Base-by-base conservation (phyloP, 176 grass and related monocot species). In the Triticum turgidum region DNA sequence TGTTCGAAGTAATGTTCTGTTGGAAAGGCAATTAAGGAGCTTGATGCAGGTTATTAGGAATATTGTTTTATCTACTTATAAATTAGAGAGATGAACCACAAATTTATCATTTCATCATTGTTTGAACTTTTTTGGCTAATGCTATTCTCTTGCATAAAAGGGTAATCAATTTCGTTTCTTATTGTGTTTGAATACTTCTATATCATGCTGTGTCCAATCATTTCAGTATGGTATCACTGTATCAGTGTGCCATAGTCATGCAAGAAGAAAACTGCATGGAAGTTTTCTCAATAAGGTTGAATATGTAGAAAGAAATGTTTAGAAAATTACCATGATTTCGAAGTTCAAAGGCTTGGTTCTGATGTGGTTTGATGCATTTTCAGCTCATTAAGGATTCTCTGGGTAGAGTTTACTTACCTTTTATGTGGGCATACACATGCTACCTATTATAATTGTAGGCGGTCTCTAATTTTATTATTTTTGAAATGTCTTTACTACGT, bases 21-120 rank as follows among this genome's bases (percentile, higher is more conserved):
- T 77, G 70, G 83, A 64, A 85, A 81, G 59, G 88, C 59, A 62
- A 62, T 11, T 82, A 89, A 51, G 88, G 21, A 82, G 41, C 41
- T 11, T 44, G 44, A 80, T 45, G 77, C 1, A 63, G 83, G 27
- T 61, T 22, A 76, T 49, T 34, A 73, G 66, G 87, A 74, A 73
- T 85, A 32, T 65, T 65, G 33, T 70, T 11, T 54, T 56, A 15
- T 59, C 56, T 67, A 32, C 32, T 32, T 32, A 18, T 58, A 42
- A 27, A 71, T 63, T 72, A 5, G 22, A 72, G 14, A 77, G 37
- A 82, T 22, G 51, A 64, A 77, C 69, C 27, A 41, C 64, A 72
- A 22, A 6, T 65, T 39, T 47, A 6, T 61, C 35, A 89, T 76
- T 8, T 17, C 7, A 34, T 79, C 7, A 67, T 61, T 9, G 20